Base-by-base conservation (phyloP, 2,329 filamentous ascomycete genomes). In the Phialocephala subalpina region DNA sequence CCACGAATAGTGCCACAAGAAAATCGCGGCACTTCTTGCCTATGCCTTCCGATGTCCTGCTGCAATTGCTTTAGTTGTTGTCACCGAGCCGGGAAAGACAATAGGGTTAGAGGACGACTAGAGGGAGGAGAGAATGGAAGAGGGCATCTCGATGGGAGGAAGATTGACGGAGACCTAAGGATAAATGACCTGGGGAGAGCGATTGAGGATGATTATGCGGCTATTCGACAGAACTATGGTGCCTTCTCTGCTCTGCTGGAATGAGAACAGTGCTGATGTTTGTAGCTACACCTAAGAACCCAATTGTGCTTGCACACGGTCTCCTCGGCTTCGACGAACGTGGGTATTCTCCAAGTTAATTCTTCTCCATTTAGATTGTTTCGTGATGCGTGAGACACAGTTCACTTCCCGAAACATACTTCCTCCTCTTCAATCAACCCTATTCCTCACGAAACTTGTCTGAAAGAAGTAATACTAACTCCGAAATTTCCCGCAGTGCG, bases 301-400 rank as follows among this genome's bases (percentile, higher is more conserved):
- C 88, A 53, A 84, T 91, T 62, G 87, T 90, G 62, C 84, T 91
- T 38, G 87, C 88, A 60, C 88, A 90, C 73, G 88, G 88, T 63
- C 81, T 91, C 58, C 79, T 90, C 60, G 88, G 88, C 72, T 91
- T 90, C 74, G 82, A 86, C 42, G 84, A 89, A 73, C 79, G n/a
- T n/a, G n/a, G n/a, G n/a, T n/a, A n/a, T n/a, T n/a, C n/a, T n/a
- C n/a, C n/a, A n/a, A n/a, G n/a, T n/a, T n/a, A n/a, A n/a, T n/a
- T n/a, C n/a, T n/a, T n/a, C n/a, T n/a, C n/a, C n/a, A n/a, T n/a
- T n/a, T n/a, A n/a, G n/a, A n/a, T n/a, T n/a, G n/a, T n/a, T n/a
- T n/a, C n/a, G n/a, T n/a, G n/a, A n/a, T n/a, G n/a, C n/a, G n/a
- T n/a, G n/a, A n/a, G n/a, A n/a, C n/a, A n/a, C n/a, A n/a, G n/a